phyloP scores from a whole-genome alignment of 148 eudicot species.

The Pouteria glomerata region DNA sequence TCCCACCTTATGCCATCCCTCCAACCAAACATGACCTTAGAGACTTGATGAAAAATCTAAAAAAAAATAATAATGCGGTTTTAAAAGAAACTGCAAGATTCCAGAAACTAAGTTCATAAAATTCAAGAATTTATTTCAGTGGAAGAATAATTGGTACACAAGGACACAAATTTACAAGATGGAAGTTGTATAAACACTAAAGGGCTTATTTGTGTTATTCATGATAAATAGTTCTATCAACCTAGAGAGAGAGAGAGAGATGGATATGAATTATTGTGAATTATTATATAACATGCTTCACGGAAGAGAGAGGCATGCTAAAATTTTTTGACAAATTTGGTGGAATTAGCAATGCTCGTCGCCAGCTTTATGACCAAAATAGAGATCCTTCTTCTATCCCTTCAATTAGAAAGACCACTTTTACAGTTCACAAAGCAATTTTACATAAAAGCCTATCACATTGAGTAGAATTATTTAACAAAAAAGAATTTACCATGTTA shows the following conservation, averaged over 20 bases:
- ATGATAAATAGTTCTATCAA: background rate
- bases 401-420: background rate
- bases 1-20: too few relatives aligned
- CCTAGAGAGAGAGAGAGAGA: too few relatives aligned
- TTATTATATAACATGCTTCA: background rate
- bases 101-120: background rate
- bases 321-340: background rate
- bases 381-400: background rate
- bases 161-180: background rate
- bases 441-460: background rate
- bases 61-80: too few relatives aligned
- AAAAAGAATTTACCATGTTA: background rate
- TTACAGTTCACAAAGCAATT: background rate
- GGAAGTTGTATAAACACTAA: background rate
- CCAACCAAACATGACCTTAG: too few relatives aligned
- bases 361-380: background rate
- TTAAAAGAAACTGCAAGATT: too few relatives aligned
- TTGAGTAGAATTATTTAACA: background rate
- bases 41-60: too few relatives aligned
- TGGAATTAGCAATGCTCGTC: background rate
- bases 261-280: too few relatives aligned
- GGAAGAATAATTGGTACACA: background rate
- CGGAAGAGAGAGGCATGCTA: background rate
- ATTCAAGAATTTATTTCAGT: background rate
- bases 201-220: conserved; percentile 1